A percentile compares a stretch with the other conserved stretches of the same genome.
These are phyloP conservation scores for Clarkia xantiana DNA, from an alignment of 345 rosid species.

Conservation along the genomic window DNA sequence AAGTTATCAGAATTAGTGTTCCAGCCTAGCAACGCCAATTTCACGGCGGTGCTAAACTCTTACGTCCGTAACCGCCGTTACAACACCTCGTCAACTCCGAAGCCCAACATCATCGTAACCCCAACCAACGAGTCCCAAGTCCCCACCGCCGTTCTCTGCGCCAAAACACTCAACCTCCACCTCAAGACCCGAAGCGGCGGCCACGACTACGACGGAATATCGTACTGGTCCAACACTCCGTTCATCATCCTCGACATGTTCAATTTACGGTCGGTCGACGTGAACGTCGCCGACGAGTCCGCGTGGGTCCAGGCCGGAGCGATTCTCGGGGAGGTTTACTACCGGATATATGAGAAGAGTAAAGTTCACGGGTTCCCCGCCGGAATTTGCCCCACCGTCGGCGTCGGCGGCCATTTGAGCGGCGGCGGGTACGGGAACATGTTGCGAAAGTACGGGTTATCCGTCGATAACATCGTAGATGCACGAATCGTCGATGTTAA, in stretches of 20 bases:
- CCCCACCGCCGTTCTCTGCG: constrained; percentile 28
- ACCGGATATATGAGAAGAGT: constrained; percentile 26
- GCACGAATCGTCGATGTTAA: constrained; percentile 23
- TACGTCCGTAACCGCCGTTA: constrained; percentile 34
- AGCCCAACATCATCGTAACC: constrained; percentile 28
- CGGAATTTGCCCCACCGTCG: constrained; percentile 30
- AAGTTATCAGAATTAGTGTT: constrained; percentile 2
- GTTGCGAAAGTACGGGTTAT: constrained; percentile 30
- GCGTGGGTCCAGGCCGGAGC: constrained; percentile 45
- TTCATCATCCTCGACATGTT: constrained; percentile 38
- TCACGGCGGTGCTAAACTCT: constrained; percentile 11
- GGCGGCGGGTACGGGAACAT: constrained; percentile 33
- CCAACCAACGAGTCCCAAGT: constrained; percentile 32
- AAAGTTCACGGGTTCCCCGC: constrained; percentile 37
- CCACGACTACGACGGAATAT: constrained; percentile 49
- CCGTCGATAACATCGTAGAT: constrained; percentile 26
- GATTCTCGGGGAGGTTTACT: constrained; percentile 31
- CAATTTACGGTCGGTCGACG: constrained; percentile 18
- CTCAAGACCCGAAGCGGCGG: constrained; percentile 38
- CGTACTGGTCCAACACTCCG: constrained; percentile 27
- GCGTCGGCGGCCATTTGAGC: constrained; percentile 34
- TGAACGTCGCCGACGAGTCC: constrained; percentile 16
- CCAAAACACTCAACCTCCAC: constrained; percentile 17
- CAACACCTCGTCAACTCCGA: constrained; percentile 25
- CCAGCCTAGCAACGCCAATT: constrained; percentile 6